phyloP scores from a whole-genome alignment of 176 grass and related monocot species.

The Dactylis glomerata region DNA sequence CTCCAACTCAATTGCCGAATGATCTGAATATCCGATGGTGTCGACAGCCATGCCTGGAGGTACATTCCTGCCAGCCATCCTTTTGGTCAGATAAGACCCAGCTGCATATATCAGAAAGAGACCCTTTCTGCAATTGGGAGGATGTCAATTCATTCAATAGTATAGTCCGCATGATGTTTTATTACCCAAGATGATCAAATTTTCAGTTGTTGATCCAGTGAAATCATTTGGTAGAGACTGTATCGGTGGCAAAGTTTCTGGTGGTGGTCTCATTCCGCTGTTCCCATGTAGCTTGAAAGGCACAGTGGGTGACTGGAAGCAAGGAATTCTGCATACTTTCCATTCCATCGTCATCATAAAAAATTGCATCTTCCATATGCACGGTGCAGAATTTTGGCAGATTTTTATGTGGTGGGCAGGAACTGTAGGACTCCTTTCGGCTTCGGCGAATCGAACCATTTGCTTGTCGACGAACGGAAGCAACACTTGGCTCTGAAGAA shows the following conservation, averaged over 20 bases:
- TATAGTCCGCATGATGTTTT: neutral
- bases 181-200: neutral
- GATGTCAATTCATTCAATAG: neutral
- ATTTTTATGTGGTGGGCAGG: constrained; percentile 18
- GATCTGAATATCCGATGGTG: constrained; percentile 16
- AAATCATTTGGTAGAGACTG: neutral
- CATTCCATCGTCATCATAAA: constrained; percentile 14
- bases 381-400: neutral
- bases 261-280: neutral
- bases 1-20: neutral
- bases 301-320: neutral
- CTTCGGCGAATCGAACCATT: neutral
- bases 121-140: constrained; percentile 3
- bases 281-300: neutral
- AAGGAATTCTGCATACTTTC: constrained; percentile 25
- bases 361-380: constrained; percentile 1
- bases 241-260: neutral
- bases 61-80: constrained; percentile 14
- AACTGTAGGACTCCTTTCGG: constrained; percentile 5
- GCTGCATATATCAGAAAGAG: constrained; percentile 11
- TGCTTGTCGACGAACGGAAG: neutral
- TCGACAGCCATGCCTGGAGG: neutral
- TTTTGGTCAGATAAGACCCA: constrained; percentile 24
- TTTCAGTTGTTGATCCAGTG: neutral
- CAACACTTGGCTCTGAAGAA: neutral